Evolutionary conservation across 768 basidiomycete species (phyloP), one percentile per base, ranked within the genome.

Genomic region (Tulasnella sp.): DNA sequence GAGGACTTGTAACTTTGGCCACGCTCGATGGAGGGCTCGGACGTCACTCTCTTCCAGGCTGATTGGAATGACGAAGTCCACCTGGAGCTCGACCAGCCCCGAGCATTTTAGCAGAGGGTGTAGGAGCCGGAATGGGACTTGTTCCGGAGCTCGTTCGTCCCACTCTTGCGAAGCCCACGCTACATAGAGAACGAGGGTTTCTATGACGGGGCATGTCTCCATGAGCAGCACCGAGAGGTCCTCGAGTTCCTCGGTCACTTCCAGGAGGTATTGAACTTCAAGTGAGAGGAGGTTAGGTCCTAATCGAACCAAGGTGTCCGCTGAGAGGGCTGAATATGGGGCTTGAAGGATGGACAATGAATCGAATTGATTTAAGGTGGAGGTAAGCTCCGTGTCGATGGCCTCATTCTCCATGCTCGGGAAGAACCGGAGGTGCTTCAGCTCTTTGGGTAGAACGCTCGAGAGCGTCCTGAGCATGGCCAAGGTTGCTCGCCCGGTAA

Each of bases 231-330:
- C 64, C 28, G 64, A 69, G 64, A 69, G 64, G 64, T 69, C 64
- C 64, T 69, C 64, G 64, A 69, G 64, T 31, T 69, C 64, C 34
- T 69, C 64, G 64, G 28, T 69, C 16, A n/a, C 64, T n/a, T 69
- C 64, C 64, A 69, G 64, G 64, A 69, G 64, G 64, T 69, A 69
- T 34, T 69, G 64, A 69, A 69, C 64, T 18, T 69, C 64, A n/a
- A 69, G 64, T 18, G 64, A 69, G 9, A 14, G 64, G 12, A 69
- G 64, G 18, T 37, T 69, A n/a, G 64, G 34, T 69, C 64, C 64
- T 14, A 69, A 31, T 18, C 64, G 22, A 31, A 64, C 60, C 60
- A 64, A 28, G 60, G 60, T 64, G 60, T 64, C 60, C 31, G 60
- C 60, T 28, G 60, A 28, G 60, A 64, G 60, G 60, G 60, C 60